These are phyloP conservation scores for Rhytidhysteron rufulum DNA, from an alignment of 2,329 filamentous ascomycete species.

Conservation along the genomic window DNA sequence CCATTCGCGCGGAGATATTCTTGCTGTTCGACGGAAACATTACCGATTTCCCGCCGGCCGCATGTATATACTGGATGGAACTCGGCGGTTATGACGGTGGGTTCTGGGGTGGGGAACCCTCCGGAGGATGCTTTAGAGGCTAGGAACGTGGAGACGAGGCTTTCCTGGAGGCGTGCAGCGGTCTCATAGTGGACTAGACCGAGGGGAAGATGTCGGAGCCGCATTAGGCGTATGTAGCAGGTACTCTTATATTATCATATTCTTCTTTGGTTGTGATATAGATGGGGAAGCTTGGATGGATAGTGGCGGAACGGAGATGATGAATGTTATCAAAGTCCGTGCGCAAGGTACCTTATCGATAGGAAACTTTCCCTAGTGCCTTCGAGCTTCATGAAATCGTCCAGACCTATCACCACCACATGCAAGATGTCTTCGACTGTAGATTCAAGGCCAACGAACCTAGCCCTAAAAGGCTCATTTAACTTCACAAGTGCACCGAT, in stretches of 20 bases:
- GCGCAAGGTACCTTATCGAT: constrained; percentile 1
- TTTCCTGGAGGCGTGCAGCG: constrained; percentile 55
- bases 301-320: neutral
- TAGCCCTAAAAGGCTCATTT: too few relatives aligned
- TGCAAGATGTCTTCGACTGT: too few relatives aligned
- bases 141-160: constrained; percentile 55
- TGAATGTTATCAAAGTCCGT: too few relatives aligned
- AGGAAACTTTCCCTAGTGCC: too few relatives aligned
- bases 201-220: constrained; percentile 60
- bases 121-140: constrained; percentile 53
- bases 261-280: neutral
- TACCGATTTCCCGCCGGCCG: constrained; percentile 69
- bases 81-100: constrained; percentile 77
- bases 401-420: too few relatives aligned
- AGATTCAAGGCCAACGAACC: too few relatives aligned
- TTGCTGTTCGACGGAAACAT: constrained; percentile 47
- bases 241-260: neutral
- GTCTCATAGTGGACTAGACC: constrained; percentile 51
- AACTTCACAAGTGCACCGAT: constrained; percentile 5
- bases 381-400: too few relatives aligned
- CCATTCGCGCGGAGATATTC: constrained; percentile 36
- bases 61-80: constrained; percentile 83
- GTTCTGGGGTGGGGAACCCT: constrained; percentile 56
- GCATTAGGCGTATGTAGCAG: constrained; percentile 41
- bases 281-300: neutral